These are phyloP conservation scores for Suillus discolor DNA, from an alignment of 768 basidiomycete species.

Conservation along the genomic window DNA sequence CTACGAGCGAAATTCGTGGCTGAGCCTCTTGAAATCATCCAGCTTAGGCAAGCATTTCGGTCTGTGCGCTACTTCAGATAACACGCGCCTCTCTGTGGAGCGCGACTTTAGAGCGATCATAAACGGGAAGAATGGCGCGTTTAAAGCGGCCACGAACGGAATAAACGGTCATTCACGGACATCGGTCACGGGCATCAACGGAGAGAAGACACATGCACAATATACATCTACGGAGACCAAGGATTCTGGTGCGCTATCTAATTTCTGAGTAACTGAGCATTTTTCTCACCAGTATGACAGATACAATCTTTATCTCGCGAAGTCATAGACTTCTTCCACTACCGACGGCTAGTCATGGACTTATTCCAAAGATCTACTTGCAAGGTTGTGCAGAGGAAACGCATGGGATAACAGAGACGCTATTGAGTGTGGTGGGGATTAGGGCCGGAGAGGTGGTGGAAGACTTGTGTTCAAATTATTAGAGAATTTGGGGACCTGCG, in stretches of 20 bases:
- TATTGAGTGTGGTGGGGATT: conserved; percentile 47
- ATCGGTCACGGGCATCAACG: not conserved
- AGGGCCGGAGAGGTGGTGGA: conserved; percentile 48
- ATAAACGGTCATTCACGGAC: not conserved
- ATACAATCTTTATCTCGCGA: conserved; percentile 37
- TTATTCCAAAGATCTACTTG: conserved; percentile 31
- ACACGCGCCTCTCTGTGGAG: conserved; percentile 15
- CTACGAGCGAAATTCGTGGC: conserved; percentile 52
- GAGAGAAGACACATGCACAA: not conserved
- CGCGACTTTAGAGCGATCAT: not conserved
- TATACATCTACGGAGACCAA: conserved; percentile 7
- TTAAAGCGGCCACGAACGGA: not conserved
- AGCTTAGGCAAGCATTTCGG: conserved; percentile 41
- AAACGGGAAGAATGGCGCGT: not conserved
- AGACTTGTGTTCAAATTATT: conserved; percentile 30
- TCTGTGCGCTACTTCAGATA: conserved; percentile 20
- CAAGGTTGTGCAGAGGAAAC: conserved; percentile 41
- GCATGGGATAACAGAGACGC: conserved; percentile 44
- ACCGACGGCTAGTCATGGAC: conserved; percentile 7
- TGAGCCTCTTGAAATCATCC: conserved; percentile 43
- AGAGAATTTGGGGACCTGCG: not conserved
- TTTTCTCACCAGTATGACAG: conserved; percentile 17
- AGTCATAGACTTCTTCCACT: conserved; percentile 44
- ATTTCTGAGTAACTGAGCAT: conserved; percentile 24
- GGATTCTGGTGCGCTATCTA: conserved; percentile 14